Percentiles rank a stretch among this genome's conserved stretches.
phyloP scores from a whole-genome alignment of 2,329 filamentous ascomycete genomes.

The Colletotrichum lupini region DNA sequence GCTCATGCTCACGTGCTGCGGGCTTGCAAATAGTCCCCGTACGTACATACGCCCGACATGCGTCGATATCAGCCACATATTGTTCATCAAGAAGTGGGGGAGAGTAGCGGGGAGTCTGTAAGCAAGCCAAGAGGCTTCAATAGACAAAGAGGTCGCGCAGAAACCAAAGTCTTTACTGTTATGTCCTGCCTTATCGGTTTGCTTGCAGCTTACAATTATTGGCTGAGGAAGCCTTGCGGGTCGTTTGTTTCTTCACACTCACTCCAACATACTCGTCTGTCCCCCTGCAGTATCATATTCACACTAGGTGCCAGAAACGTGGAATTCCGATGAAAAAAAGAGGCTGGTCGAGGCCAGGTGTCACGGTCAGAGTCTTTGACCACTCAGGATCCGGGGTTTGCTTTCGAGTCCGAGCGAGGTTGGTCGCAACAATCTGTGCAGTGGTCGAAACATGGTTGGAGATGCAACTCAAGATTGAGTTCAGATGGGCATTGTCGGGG shows the following conservation, averaged over 20 bases:
- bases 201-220: slow-evolving; percentile 13
- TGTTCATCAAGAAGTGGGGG: neutral
- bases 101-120: neutral
- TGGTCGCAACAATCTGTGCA: slow-evolving; percentile 25
- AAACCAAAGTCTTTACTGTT: neutral
- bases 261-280: neutral
- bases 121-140: neutral
- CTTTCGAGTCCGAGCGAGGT: slow-evolving; percentile 14
- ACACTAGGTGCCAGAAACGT: neutral
- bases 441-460: slow-evolving; percentile 26
- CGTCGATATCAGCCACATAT: neutral
- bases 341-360: neutral
- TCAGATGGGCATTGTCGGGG: slow-evolving; percentile 26
- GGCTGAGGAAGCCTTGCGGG: neutral
- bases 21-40: slow-evolving; percentile 7
- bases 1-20: neutral
- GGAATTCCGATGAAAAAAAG: neutral
- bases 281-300: neutral
- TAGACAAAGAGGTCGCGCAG: neutral
- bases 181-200: neutral
- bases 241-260: neutral
- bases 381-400: slow-evolving; percentile 8
- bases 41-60: slow-evolving; percentile 9
- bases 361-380: neutral
- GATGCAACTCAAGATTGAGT: slow-evolving; percentile 32